Base-by-base conservation (phyloP, 2,329 filamentous ascomycete species). In the Boeremia lycopersici region DNA sequence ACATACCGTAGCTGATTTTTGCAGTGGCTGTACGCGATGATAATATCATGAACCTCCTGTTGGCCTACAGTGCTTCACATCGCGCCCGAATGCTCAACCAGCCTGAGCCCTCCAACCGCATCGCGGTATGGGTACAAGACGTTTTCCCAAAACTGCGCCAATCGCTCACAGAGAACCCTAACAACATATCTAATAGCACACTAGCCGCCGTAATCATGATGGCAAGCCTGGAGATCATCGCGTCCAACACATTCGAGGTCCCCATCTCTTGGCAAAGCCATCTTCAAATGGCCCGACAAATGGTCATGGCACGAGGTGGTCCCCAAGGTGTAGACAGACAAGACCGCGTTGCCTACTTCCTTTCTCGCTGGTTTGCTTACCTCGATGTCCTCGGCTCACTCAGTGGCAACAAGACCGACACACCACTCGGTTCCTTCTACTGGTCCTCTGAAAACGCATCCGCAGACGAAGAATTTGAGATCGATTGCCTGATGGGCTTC, bases 161-260 rank as follows among this genome's bases (percentile, higher is more conserved):
- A 56, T 86, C 89, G 1, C 79, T 95, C 19, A 80, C 83, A 54
- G 49, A 63, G 2, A 82, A 86, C 48, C 59, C 66, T 5, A 60
- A 61, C 17, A 40, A 63, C 35, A 86, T 91, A 10, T 88, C 89
- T 0, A 87, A 91, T 62, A 84, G 85, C 13, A 90, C 89, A 49
- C 80, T 96, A 2, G 90, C 90, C 0, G 91, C 90, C 0, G 89
- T 90, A 7, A 92, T 96, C 59, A 92, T 95, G 89, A 82, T 96
- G 40, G 85, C 90, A 0, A 93, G 90, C 1, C 79, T 95, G 17
- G 90, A 95, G 68, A 93, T 95, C 52, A 87, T 95, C 44, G 91
- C 89, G 0, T 91, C 91, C 0, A 88, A 87, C 52, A 89, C 89
- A 0, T 93, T 95, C 68, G 90, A 89, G 48, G 87, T 90, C n/a